phyloP scores from a whole-genome alignment of 345 rosid genomes.

The Pelargonium nanum region DNA sequence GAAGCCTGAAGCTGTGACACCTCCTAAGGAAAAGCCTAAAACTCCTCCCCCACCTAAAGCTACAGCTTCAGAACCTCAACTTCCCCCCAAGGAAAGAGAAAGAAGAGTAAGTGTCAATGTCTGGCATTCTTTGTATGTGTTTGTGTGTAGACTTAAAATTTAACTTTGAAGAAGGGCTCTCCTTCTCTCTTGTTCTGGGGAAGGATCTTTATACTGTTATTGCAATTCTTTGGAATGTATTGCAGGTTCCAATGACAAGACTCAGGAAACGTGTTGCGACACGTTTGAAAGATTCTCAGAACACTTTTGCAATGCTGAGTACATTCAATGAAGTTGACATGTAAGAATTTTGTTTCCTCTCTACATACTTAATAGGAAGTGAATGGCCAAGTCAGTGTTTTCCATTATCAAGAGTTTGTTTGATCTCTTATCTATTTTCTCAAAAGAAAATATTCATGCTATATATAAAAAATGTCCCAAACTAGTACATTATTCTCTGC shows the following conservation, averaged over 20 bases:
- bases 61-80: constrained; percentile 81
- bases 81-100: constrained; percentile 97
- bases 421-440: background rate
- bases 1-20: constrained; percentile 39
- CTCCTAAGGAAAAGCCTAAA: constrained; percentile 7
- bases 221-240: background rate
- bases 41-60: constrained; percentile 42
- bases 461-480: background rate
- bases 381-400: no score
- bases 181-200: constrained; percentile 3
- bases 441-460: background rate
- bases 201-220: background rate
- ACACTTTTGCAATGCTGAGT: constrained; percentile 88
- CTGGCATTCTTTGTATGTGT: background rate
- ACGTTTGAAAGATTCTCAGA: constrained; percentile 94
- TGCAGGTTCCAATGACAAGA: constrained; percentile 97
- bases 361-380: no score
- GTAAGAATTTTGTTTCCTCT: constrained; percentile 25
- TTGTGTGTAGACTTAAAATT: background rate
- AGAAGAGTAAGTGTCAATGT: constrained; percentile 55
- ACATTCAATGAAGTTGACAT: constrained; percentile 98
- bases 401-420: no score
- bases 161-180: background rate
- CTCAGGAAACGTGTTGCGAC: constrained; percentile 89
- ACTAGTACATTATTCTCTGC: background rate